Evolutionary conservation across 768 basidiomycete species (phyloP).

Genomic region (Crucibulum laeve): DNA sequence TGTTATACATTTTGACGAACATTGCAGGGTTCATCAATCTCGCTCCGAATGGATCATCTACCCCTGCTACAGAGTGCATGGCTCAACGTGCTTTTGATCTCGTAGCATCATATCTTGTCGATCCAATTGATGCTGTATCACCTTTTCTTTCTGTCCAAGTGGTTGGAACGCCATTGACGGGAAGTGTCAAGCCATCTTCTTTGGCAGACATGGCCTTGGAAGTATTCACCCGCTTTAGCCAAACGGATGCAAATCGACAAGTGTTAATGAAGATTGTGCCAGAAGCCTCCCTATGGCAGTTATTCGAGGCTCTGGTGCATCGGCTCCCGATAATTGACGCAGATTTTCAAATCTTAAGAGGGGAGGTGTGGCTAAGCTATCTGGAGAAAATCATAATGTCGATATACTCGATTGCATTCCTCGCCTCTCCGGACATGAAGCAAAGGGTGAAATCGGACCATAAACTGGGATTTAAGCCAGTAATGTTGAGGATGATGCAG

Average conservation of each 20-base stretch:
- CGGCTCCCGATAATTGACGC: conserved; percentile 77
- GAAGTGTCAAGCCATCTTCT: conserved; percentile 47
- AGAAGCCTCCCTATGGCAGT: conserved; percentile 46
- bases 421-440: conserved; percentile 75
- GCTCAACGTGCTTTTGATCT: conserved; percentile 61
- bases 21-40: conserved; percentile 52
- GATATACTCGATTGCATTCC: conserved; percentile 85
- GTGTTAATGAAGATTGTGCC: conserved; percentile 62
- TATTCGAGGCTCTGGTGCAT: conserved; percentile 72
- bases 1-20: conserved; percentile 62
- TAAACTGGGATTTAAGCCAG: conserved; percentile 59
- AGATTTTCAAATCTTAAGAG: conserved; percentile 64
- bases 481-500: conserved; percentile 71
- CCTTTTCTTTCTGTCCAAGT: conserved; percentile 59
- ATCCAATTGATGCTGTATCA: conserved; percentile 60
- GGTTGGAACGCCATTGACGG: conserved; percentile 36
- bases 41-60: conserved; percentile 29
- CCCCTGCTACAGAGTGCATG: conserved; percentile 39
- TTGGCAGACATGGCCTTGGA: conserved; percentile 79
- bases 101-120: conserved; percentile 71
- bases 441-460: conserved; percentile 61
- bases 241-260: conserved; percentile 75
- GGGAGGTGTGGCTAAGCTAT: conserved; percentile 73
- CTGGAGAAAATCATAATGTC: conserved; percentile 75
- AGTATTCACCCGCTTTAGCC: conserved; percentile 74